Evolutionary conservation across 2,329 filamentous ascomycete species (phyloP).

Genomic region (Chaetomium strumarium): DNA sequence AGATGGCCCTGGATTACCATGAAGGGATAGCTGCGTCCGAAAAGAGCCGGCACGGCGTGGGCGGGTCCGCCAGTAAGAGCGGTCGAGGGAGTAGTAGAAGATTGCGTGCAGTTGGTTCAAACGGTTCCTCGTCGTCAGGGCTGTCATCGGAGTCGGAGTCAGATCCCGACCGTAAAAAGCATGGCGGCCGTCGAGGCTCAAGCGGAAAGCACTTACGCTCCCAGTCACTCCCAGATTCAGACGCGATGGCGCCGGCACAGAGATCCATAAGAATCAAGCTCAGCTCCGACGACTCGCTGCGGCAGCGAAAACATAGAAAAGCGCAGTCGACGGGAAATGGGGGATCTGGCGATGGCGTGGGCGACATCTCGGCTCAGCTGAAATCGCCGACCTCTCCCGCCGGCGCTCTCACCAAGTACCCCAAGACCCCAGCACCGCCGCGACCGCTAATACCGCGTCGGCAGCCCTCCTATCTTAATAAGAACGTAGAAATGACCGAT

Average conservation of each 20-base stretch:
- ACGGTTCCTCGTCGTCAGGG: conserved; percentile 54
- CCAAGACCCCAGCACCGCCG: conserved; percentile 81
- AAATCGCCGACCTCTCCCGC: conserved; percentile 90
- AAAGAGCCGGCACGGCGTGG: conserved; percentile 20
- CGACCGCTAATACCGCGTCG: conserved; percentile 83
- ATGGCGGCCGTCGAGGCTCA: conserved; percentile 30
- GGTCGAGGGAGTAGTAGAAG: conserved; percentile 15
- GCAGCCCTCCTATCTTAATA: conserved; percentile 77
- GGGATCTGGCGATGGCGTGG: conserved; percentile 31
- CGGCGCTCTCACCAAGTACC: conserved; percentile 77
- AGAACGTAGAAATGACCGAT: conserved; percentile 42
- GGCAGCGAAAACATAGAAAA: conserved; percentile 66
- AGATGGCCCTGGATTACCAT: conserved; percentile 41
- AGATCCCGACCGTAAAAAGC: conserved; percentile 39
- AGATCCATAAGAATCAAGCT: conserved; percentile 89
- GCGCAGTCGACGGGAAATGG: conserved; percentile 43
- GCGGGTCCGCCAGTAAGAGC: conserved; percentile 14
- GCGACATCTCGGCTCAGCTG: conserved; percentile 67
- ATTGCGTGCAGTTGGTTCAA: conserved; percentile 30
- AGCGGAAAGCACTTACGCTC: conserved; percentile 50
- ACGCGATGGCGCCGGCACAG: conserved; percentile 62
- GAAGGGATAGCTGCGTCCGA: conserved; percentile 29
- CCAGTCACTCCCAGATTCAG: conserved; percentile 52
- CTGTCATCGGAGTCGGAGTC: conserved; percentile 67
- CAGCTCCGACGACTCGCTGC: conserved; percentile 69